A percentile compares a stretch with the other conserved stretches of the same genome.
These are phyloP conservation scores for Austroboletus eburneus DNA, from an alignment of 768 basidiomycete genomes.

Conservation along the genomic window DNA sequence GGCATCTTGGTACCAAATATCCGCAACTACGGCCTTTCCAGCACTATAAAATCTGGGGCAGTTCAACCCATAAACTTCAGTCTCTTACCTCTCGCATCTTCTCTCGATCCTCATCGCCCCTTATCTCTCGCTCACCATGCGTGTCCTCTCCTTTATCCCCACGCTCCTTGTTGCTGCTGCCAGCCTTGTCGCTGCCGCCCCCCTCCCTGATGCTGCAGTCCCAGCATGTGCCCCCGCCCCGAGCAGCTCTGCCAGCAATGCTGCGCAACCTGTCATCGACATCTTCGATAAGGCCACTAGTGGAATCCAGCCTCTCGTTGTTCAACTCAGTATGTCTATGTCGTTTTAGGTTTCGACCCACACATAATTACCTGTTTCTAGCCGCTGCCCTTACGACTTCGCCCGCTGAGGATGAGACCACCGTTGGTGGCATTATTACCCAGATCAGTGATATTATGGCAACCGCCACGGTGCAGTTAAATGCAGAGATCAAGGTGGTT, in stretches of 20 bases:
- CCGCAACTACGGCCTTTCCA: not conserved
- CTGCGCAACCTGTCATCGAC: slow-evolving; percentile 5
- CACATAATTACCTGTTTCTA: too few relatives aligned
- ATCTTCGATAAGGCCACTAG: not conserved
- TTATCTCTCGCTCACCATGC: slow-evolving; percentile 17
- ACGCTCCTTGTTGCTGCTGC: slow-evolving; percentile 13
- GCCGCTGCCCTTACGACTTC: too few relatives aligned
- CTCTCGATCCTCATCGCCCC: slow-evolving; percentile 8
- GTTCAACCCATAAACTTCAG: not conserved
- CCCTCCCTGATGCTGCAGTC: not conserved
- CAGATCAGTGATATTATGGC: too few relatives aligned
- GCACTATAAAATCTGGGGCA: slow-evolving; percentile 3
- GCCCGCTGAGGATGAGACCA: too few relatives aligned
- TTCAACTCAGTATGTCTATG: slow-evolving; percentile 5
- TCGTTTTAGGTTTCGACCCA: too few relatives aligned
- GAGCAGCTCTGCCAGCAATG: not conserved
- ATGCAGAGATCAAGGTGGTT: too few relatives aligned
- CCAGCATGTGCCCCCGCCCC: not conserved
- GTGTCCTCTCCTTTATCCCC: slow-evolving; percentile 24
- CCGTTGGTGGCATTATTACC: too few relatives aligned
- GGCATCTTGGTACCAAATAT: too few relatives aligned
- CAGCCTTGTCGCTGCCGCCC: slow-evolving; percentile 17
- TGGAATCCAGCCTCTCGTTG: not conserved
- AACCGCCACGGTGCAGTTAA: too few relatives aligned
- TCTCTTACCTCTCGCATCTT: not conserved